Percentiles rank a stretch among this genome's conserved stretches.
These are phyloP conservation scores for Triticum urartu DNA, from an alignment of 176 grass and related monocot genomes.

Conservation along the genomic window DNA sequence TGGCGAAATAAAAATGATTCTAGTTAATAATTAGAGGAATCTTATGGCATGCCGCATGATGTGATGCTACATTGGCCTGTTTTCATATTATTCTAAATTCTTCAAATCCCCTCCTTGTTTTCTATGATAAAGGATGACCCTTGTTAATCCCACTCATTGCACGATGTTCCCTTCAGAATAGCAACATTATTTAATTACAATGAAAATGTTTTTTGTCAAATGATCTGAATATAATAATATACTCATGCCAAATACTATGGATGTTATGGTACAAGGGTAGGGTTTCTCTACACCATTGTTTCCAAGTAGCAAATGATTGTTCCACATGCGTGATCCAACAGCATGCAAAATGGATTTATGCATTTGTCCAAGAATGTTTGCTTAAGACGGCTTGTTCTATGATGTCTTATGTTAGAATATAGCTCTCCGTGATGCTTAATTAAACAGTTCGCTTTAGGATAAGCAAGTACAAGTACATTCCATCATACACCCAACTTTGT, in stretches of 20 bases:
- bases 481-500: conserved; percentile 32
- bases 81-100: background rate
- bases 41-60: background rate
- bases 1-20: background rate
- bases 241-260: background rate
- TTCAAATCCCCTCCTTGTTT: background rate
- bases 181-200: background rate
- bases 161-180: background rate
- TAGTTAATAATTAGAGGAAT: background rate
- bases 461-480: conserved; percentile 10
- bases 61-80: background rate
- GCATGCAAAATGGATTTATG: background rate
- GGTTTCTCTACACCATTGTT: background rate
- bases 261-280: background rate
- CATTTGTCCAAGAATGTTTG: conserved; percentile 38
- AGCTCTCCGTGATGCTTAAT: background rate
- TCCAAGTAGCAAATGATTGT: background rate
- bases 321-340: background rate
- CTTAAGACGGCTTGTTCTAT: background rate
- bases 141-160: background rate
- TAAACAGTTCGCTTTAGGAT: background rate
- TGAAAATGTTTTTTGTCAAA: background rate
- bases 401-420: background rate
- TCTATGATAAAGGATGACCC: background rate
- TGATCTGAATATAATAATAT: background rate